phyloP scores from a whole-genome alignment of 2,329 filamentous ascomycete species.

The Magnaporthiopsis rhizophila region DNA sequence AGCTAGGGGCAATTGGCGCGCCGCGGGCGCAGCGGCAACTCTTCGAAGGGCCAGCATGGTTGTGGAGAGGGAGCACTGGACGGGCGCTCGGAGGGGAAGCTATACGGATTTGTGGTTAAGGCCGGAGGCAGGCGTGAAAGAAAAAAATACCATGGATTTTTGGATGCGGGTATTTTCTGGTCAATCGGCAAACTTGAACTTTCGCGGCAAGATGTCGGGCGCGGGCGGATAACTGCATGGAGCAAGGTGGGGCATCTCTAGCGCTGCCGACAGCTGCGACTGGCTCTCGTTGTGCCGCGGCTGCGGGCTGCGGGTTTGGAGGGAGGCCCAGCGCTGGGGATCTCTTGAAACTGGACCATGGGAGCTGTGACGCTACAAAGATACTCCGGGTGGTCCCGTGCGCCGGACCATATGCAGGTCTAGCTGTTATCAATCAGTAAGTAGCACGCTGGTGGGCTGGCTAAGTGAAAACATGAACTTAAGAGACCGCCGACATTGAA shows the following conservation, averaged over 20 bases:
- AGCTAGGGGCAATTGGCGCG: conserved; percentile 70
- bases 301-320: background rate
- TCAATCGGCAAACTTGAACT: background rate
- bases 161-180: background rate
- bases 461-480: no score
- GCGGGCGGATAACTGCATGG: background rate
- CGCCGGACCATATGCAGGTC: background rate
- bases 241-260: background rate
- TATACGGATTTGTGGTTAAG: background rate
- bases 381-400: background rate
- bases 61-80: conserved; percentile 23
- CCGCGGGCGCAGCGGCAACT: conserved; percentile 60
- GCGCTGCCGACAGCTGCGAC: background rate
- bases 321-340: no score
- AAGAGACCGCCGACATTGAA: no score
- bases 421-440: background rate
- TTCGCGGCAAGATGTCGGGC: background rate
- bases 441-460: background rate
- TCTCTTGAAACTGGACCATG: background rate
- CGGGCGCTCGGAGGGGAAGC: conserved; percentile 1
- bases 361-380: background rate
- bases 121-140: background rate
- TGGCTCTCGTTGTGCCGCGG: background rate
- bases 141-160: background rate
- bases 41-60: conserved; percentile 79